Evolutionary conservation across 805 yeast species (phyloP), one percentile per base, ranked within the genome.

Genomic region (Candida railenensis): DNA sequence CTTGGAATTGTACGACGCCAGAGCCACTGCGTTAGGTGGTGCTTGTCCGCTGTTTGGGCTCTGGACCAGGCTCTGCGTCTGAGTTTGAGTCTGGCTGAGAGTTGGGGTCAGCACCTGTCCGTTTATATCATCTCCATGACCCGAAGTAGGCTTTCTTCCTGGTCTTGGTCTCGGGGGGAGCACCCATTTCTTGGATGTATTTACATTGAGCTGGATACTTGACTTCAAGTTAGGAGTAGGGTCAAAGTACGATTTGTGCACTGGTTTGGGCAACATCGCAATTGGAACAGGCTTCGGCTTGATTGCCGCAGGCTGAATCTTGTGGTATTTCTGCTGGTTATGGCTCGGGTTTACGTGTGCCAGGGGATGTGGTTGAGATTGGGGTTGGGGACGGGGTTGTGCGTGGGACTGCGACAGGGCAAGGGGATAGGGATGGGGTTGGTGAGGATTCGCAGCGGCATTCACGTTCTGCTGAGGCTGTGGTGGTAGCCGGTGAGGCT

Each of bases 131-230:
- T 14, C 18, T 7, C 7, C 15, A 15, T 21, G 15, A 2, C 39
- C 33, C 15, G 47, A 42, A 4, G 54, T 58, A 2, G 76, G 74
- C 45, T 68, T 71, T 28, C 77, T 53, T 11, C 76, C 76, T 3
- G 74, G 73, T 16, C 74, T 55, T 3, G 74, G 74, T 41, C 73
- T 51, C 1, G 74, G 73, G 5, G 74, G 74, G 34, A 69, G 52
- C 14, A 68, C 68, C 74, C 76, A 72, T 47, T 63, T 57, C 37
- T 66, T 66, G 45, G 66, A 63, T 5, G 73, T 67, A 50, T 71
- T 71, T 42, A 69, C 65, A 43, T 65, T 65, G 36, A 59, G 56
- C 4, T 61, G 56, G 33, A 55, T 53, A 7, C 44, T 49, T 11
- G 49, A 36, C 43, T 48, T 48, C 30, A 33, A 39, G n/a, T 41